Percentiles rank a stretch among this genome's conserved stretches.
Conservation (phyloP, 148 eudicot genomes). For the Beta vulgaris region DNA sequence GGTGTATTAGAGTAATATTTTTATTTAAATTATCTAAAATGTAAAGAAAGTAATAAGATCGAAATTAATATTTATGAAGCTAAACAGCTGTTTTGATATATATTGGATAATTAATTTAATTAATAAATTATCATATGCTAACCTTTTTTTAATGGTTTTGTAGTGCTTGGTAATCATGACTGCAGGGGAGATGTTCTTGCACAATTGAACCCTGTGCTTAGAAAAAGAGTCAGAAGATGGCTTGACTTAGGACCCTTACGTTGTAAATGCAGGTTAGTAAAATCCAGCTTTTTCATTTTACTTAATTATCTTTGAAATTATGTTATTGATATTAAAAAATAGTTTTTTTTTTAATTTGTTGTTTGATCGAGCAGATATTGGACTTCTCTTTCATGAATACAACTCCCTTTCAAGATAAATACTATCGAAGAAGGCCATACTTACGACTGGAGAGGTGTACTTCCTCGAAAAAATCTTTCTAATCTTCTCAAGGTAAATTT, state of each 20-base stretch:
- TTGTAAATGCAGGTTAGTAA: conserved; percentile 60
- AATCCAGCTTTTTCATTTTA: neutral
- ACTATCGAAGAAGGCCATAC: conserved; percentile 38
- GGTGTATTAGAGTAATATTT: too few relatives aligned
- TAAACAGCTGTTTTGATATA: too few relatives aligned
- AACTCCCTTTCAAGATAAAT: conserved; percentile 61
- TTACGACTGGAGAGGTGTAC: conserved; percentile 72
- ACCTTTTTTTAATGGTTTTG: neutral
- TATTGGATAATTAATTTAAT: too few relatives aligned
- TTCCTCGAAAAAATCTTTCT: conserved; percentile 37
- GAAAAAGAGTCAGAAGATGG: conserved; percentile 60
- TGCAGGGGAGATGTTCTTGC: conserved; percentile 79
- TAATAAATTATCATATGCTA: too few relatives aligned
- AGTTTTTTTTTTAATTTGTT: neutral
- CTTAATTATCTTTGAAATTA: neutral
- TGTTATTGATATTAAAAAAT: neutral
- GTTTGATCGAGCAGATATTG: conserved; percentile 35
- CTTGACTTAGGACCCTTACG: conserved; percentile 57
- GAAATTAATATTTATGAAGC: too few relatives aligned
- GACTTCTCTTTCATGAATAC: conserved; percentile 81
- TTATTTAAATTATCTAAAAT: too few relatives aligned
- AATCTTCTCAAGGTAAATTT: conserved; percentile 44
- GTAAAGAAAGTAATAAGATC: too few relatives aligned
- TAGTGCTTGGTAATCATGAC: conserved; percentile 82
- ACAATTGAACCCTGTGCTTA: conserved; percentile 56